Base-by-base conservation (phyloP, 78 protist species). In the Cavenderia fasciculata region DNA sequence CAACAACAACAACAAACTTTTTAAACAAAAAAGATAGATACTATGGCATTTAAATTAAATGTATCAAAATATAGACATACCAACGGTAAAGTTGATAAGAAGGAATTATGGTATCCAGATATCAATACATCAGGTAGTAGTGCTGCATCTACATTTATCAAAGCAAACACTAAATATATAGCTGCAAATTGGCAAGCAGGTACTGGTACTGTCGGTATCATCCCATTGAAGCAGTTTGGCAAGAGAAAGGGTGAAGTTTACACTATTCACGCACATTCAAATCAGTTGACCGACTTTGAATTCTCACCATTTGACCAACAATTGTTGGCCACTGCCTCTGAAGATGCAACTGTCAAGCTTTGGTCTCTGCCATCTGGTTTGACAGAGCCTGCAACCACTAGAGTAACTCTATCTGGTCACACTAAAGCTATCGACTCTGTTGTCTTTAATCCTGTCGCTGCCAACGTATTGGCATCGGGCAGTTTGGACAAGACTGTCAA, bases 161-260 rank as follows among this genome's bases (percentile, higher is more conserved):
- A 59, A 38, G 75, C 84, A 0, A 74, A 57, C 46, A n/a, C 84
- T 11, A 40, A 74, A 21, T 72, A 47, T 62, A 59, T 88, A 11
- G 94, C 79, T 27, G 84, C 76, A 29, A 88, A 88, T 70, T 88
- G 94, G 94, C 89, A 76, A 61, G 74, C 94, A 18, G 75, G 66
- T 19, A 78, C 86, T 23, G 94, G 94, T 18, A 59, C 88, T 18
- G n/a, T 88, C 43, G 87, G 77, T 19, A 18, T 74, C 4, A 70
- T 88, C 16, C 94, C 92, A 86, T 86, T 86, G 59, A 43, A 56
- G 41, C 29, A 34, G 29, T 23, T 54, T 47, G 87, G 94, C 19
- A 88, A 88, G 71, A 33, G 94, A 34, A 69, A 70, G 57, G 94
- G 68, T 44, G 77, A 74, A 36, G 44, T 27, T 10, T 23, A 49